Conservation (phyloP, 2,329 filamentous ascomycete genomes). For the Teratosphaeria nubilosa region DNA sequence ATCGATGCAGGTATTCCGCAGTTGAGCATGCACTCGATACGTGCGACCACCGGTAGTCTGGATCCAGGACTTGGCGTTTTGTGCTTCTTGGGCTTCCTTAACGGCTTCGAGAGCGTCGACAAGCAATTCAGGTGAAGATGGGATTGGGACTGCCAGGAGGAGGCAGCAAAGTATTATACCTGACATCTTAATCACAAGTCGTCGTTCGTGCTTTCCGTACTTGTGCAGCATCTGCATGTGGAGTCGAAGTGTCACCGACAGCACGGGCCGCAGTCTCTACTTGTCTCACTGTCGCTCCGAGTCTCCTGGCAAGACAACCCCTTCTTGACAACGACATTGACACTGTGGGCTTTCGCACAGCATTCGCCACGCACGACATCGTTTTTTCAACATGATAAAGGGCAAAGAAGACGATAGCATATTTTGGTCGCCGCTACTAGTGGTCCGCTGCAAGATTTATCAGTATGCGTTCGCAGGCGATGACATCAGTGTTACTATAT, state of each 20-base stretch:
- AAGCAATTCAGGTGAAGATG: constrained; percentile 52
- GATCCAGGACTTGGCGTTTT: constrained; percentile 83
- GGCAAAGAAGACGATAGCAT: not conserved
- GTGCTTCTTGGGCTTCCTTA: constrained; percentile 82
- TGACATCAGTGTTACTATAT: not conserved
- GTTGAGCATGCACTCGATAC: constrained; percentile 85
- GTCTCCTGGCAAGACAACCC: not conserved
- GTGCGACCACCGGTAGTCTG: constrained; percentile 74
- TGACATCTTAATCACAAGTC: not conserved
- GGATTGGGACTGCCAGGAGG: not conserved
- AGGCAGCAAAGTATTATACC: not conserved
- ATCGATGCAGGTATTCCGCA: constrained; percentile 87
- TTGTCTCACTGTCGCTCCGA: not conserved
- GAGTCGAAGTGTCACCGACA: not conserved
- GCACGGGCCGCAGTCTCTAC: not conserved
- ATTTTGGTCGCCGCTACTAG: not conserved
- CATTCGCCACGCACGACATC: not conserved
- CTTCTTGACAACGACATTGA: not conserved
- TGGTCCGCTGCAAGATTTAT: not conserved
- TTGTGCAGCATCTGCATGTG: not conserved
- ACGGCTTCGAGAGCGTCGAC: constrained; percentile 77
- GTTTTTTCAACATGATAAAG: not conserved
- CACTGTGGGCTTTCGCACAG: not conserved
- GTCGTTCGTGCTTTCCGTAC: not conserved
- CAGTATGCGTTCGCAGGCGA: not conserved